Conservation (phyloP, 805 yeast genomes). For the Ascoidea rubescens region DNA sequence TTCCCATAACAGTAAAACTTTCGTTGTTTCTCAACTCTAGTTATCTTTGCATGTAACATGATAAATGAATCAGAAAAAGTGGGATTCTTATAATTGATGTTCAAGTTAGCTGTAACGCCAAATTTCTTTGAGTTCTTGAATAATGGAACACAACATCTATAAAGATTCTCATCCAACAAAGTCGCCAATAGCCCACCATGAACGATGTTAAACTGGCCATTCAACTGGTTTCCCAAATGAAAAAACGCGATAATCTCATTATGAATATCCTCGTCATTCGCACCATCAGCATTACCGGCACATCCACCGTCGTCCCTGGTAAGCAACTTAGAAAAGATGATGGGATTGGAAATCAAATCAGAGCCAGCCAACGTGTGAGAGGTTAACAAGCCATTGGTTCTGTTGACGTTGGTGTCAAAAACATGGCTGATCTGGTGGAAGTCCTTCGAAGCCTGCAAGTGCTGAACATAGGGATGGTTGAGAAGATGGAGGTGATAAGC, state of each 20-base stretch:
- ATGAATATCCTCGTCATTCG: constrained; percentile 23
- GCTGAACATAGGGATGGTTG: not conserved
- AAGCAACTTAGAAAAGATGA: too few species aligned
- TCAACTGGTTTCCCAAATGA: constrained; percentile 52
- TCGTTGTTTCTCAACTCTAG: constrained; percentile 1
- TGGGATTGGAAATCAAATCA: not conserved
- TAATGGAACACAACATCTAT: constrained; percentile 4
- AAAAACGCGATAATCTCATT: constrained; percentile 49
- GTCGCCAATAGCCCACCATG: constrained; percentile 76
- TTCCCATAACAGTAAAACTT: constrained; percentile 2
- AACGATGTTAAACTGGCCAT: constrained; percentile 58
- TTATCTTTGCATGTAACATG: constrained; percentile 1
- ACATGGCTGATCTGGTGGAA: constrained; percentile 1
- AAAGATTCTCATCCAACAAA: constrained; percentile 17
- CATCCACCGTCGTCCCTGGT: not conserved
- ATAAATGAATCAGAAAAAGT: not conserved
- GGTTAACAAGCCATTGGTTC: constrained; percentile 2
- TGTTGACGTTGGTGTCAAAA: not conserved
- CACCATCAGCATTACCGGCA: not conserved
- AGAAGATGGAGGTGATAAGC: not conserved
- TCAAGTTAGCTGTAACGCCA: constrained; percentile 5
- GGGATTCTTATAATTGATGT: constrained; percentile 2
- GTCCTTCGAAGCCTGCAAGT: not conserved
- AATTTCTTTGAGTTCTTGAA: not conserved
- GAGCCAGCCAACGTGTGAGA: constrained; percentile 1